Base-by-base conservation (phyloP, 2,329 filamentous ascomycete species). In the Fusarium pseudoanthophilum region DNA sequence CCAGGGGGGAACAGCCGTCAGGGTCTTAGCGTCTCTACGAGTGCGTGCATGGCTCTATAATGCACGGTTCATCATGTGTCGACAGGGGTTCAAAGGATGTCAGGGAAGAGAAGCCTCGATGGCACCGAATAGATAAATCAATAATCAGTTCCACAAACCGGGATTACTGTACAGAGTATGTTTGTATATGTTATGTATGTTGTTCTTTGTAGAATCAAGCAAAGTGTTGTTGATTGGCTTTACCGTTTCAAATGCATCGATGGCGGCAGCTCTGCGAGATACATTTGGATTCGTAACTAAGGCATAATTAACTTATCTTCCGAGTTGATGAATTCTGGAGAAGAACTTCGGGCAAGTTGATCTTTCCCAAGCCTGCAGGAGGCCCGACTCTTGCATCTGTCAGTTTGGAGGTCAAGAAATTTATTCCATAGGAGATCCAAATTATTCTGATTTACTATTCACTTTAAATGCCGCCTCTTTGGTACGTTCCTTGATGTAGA, bases 1-100 rank as follows among this genome's bases (percentile, higher is more conserved):
- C 71, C 75, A 77, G 73, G 71, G 73, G 68, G 52, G 55, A 68
- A 43, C 20, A 34, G 30, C 21, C 16, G 30, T 11, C 30, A 36
- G 37, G 58, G 58, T 57, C 64, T 59, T 53, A 30, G 52, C 49
- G 52, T 52, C 34, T 55, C 16, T 18, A 32, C 11, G 46, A 24
- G 30, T 51, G 37, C 49, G 15, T 36, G 34, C 34, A 62, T 77
- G 71, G 73, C 68, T 75, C 61, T 63, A 72, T 67, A 64, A 62
- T 57, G 64, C 55, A 67, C 39, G 45, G 69, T 48, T 57, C 55
- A 59, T 30, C 26, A 62, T 67, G 42, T 42, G 46, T 52, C 20
- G 58, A 60, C 60, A 66, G 58, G 61, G 68, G 53, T 64, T 42
- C 40, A 55, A 59, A 53, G 40, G 46, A 69, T 49, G 53, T 49